Evolutionary conservation across 352 stramenopile species (phyloP), one percentile per base, ranked within the genome.

Genomic region (Phytopythium chamaehyphon): DNA sequence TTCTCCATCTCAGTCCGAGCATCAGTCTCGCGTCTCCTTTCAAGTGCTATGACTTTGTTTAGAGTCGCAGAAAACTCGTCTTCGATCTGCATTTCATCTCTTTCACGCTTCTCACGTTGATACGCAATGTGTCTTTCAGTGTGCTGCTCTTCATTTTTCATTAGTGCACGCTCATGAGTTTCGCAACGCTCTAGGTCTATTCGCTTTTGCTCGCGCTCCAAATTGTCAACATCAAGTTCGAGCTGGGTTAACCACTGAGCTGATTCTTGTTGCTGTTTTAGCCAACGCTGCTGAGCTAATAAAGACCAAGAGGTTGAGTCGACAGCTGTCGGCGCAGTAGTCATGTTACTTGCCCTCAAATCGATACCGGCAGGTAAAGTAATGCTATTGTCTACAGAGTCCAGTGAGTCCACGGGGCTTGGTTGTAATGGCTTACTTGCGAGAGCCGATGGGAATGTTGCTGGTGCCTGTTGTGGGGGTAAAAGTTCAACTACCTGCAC

Each of bases 41-140:
- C 45, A 2, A 24, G 37, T 37, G 21, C 40, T 9, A 56, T 24
- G 2, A 57, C 38, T 18, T 6, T 0, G 12, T 49, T 49, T 48
- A 63, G 36, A 23, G 21, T 6, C 15, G 8, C 10, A 12, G 64
- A 73, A 19, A 48, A 38, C 19, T 68, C 26, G 12, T 76, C 67
- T 9, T 62, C 61, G 0, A 45, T n/a, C 19, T 19, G 26, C 51
- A 66, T 59, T 0, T 57, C 11, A 4, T 6, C 16, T 40, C 2
- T 28, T 48, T 65, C 61, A 0, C 53, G 39, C 10, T 23, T 24
- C 47, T 66, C 49, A 40, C 59, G 49, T 18, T 65, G 38, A 1
- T 45, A 50, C 33, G 51, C 58, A 53, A 24, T 44, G 47, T 47
- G 40, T 16, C 28, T 9, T 8, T 37, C 51, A 55, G 46, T 18